Percentiles rank a stretch among this genome's conserved stretches.
Conservation (phyloP, 1,284 basidiomycete genomes). For the Microbotryomycetes sp. region DNA sequence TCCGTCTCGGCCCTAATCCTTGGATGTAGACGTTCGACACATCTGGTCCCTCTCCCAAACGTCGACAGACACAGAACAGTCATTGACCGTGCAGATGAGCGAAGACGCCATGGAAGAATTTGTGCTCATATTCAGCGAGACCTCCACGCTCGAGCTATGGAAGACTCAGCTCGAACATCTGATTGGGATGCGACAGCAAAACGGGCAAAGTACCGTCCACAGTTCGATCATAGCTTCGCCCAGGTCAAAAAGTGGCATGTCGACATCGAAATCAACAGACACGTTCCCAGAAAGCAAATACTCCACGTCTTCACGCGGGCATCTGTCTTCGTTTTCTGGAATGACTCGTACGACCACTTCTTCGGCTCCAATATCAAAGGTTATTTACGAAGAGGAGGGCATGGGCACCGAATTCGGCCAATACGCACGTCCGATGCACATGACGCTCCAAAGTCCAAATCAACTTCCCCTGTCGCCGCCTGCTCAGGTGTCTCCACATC, state of each 20-base stretch:
- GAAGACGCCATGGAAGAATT: constrained; percentile 81
- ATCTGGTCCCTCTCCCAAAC: background rate
- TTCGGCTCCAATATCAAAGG: background rate
- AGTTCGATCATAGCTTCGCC: background rate
- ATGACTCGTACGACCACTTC: background rate
- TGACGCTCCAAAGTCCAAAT: background rate
- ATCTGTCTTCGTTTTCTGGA: constrained; percentile 3
- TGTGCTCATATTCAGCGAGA: background rate
- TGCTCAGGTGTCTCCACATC: background rate
- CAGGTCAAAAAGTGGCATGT: background rate
- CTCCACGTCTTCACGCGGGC: background rate
- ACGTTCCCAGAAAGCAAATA: background rate
- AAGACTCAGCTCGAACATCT: constrained; percentile 66
- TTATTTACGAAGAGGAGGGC: background rate
- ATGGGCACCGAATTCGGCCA: background rate
- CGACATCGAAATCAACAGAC: background rate
- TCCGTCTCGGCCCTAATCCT: too few relatives aligned
- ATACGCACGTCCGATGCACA: background rate
- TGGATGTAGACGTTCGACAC: background rate
- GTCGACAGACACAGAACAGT: background rate
- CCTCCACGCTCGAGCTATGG: constrained; percentile 63
- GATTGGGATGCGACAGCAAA: constrained; percentile 41
- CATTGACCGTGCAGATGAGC: constrained; percentile 30
- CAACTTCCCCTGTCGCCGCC: too few relatives aligned
- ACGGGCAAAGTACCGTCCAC: background rate